Conservation (phyloP, 768 basidiomycete species). For the Pisolithus albus region DNA sequence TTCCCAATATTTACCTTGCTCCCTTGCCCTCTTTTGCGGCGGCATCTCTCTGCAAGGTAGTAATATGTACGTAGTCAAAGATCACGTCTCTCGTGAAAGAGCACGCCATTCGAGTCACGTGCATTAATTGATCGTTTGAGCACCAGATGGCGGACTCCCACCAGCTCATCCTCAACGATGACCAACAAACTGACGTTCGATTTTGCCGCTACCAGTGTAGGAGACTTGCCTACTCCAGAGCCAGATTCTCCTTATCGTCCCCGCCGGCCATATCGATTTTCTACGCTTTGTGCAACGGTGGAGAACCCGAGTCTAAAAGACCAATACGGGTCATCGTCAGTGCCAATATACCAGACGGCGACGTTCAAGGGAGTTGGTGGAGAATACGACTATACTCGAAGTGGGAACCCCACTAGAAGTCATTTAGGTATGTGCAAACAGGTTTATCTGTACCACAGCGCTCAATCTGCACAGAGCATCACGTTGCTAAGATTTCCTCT, state of each 20-base stretch:
- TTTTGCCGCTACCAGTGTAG: slow-evolving; percentile 10
- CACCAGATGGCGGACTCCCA: neutral
- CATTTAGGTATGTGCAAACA: slow-evolving; percentile 68
- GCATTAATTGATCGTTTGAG: neutral
- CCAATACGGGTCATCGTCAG: slow-evolving; percentile 89
- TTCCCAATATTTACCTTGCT: slow-evolving; percentile 35
- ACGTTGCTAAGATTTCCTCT: slow-evolving; percentile 94
- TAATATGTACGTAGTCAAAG: too few relatives aligned
- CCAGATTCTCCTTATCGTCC: slow-evolving; percentile 66
- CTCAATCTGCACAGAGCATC: slow-evolving; percentile 62
- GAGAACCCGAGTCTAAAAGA: slow-evolving; percentile 91
- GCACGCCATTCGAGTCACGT: neutral
- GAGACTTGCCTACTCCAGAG: slow-evolving; percentile 74
- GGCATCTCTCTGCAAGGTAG: slow-evolving; percentile 23
- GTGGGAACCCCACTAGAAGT: slow-evolving; percentile 93
- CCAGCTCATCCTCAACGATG: slow-evolving; percentile 6
- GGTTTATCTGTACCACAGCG: neutral
- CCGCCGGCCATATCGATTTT: slow-evolving; percentile 77
- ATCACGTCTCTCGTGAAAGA: neutral
- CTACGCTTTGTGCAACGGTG: slow-evolving; percentile 87
- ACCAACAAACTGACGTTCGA: slow-evolving; percentile 3
- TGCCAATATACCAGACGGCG: slow-evolving; percentile 96
- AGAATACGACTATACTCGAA: slow-evolving; percentile 89
- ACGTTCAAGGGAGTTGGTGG: slow-evolving; percentile 94
- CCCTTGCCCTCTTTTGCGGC: slow-evolving; percentile 40